A percentile compares a stretch with the other conserved stretches of the same genome.
These are phyloP conservation scores for Corinectria fuckeliana DNA, from an alignment of 2,329 filamentous ascomycete genomes.

Conservation along the genomic window DNA sequence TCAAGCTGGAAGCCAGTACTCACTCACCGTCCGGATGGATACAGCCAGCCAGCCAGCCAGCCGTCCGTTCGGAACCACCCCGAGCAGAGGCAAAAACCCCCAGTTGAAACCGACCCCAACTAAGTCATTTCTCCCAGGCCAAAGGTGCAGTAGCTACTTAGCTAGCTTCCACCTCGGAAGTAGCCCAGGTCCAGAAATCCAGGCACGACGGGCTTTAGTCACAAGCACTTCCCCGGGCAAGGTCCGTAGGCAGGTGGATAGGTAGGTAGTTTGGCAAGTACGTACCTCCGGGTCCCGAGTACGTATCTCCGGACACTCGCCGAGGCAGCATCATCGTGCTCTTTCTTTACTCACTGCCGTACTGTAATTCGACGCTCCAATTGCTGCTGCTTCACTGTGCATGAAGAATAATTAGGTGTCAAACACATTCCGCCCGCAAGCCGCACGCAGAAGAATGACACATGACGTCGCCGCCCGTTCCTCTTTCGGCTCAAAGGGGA, in stretches of 20 bases:
- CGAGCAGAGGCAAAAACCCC: constrained; percentile 22
- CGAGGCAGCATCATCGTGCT: constrained; percentile 16
- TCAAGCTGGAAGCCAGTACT: too few species aligned
- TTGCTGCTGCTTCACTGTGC: too few species aligned
- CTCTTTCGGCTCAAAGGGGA: constrained; percentile 36
- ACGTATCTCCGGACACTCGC: constrained; percentile 40
- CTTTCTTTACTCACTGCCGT: neutral
- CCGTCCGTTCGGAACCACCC: constrained; percentile 26
- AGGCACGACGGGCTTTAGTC: neutral
- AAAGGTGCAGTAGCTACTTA: neutral
- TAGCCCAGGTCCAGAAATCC: constrained; percentile 6
- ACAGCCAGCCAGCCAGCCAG: neutral
- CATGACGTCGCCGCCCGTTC: constrained; percentile 28
- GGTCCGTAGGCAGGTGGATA: too few species aligned
- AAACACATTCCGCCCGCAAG: too few species aligned
- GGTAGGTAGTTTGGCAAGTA: too few species aligned
- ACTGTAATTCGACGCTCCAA: too few species aligned
- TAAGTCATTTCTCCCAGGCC: neutral
- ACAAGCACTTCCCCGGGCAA: constrained; percentile 17
- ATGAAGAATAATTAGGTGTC: too few species aligned
- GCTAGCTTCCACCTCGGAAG: constrained; percentile 32
- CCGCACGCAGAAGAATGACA: neutral
- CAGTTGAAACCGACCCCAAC: constrained; percentile 1
- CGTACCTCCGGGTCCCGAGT: constrained; percentile 18
- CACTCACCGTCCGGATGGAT: too few species aligned